These are phyloP conservation scores for Tuber melanosporum DNA, from an alignment of 495 filamentous ascomycete genomes.

Conservation along the genomic window DNA sequence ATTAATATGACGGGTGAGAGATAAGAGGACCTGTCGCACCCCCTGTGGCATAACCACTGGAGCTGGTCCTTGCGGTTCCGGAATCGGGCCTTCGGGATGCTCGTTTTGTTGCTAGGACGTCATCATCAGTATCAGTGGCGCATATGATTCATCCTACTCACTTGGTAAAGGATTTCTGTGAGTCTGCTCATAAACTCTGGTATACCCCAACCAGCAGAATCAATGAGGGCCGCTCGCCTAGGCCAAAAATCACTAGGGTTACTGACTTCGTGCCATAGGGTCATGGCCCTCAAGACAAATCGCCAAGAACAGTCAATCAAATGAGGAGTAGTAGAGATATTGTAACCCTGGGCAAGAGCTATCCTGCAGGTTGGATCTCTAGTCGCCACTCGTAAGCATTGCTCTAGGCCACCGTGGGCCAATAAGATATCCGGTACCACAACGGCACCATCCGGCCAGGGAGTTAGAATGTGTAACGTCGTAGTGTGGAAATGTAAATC, in stretches of 20 bases:
- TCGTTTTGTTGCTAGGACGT: neutral
- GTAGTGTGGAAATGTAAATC: neutral
- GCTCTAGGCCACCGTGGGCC: neutral
- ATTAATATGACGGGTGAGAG: neutral
- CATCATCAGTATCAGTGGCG: neutral
- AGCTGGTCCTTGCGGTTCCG: neutral
- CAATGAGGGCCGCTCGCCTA: neutral
- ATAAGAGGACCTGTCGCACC: neutral
- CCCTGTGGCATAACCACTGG: neutral
- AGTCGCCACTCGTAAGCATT: neutral
- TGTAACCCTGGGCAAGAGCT: neutral
- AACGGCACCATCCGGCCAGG: neutral
- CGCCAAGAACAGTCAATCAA: neutral
- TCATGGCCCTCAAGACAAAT: neutral
- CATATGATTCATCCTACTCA: neutral
- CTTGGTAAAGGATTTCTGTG: neutral
- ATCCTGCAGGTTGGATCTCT: neutral
- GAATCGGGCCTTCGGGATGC: neutral
- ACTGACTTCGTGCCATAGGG: neutral
- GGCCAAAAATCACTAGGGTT: neutral
- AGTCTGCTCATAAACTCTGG: neutral
- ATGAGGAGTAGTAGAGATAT: neutral
- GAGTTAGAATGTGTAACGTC: neutral
- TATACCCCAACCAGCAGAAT: neutral
- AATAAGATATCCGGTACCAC: neutral